Conservation (phyloP, 2,329 filamentous ascomycete genomes). For the Xylaria sp. region DNA sequence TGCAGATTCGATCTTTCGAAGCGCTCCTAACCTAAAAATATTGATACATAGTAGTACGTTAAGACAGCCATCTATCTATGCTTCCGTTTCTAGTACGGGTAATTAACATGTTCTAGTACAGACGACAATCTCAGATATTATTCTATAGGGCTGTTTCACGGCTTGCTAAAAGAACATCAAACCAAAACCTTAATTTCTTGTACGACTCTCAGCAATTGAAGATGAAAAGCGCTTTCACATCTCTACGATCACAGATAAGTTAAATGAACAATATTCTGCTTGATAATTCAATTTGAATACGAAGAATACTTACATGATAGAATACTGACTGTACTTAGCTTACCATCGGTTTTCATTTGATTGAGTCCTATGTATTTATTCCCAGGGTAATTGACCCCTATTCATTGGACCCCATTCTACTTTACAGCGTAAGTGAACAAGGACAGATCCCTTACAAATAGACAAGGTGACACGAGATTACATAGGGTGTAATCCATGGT, state of each 20-base stretch:
- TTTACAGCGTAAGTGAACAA: neutral
- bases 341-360: too few relatives aligned
- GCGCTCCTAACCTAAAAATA: neutral
- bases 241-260: neutral
- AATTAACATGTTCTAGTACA: too few relatives aligned
- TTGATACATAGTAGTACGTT: neutral
- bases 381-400: neutral
- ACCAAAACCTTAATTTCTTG: neutral
- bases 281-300: neutral
- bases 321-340: too few relatives aligned
- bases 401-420: neutral
- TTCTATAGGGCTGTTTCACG: neutral
- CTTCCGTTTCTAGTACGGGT: neutral
- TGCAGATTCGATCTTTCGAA: too few relatives aligned
- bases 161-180: neutral
- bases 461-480: too few relatives aligned
- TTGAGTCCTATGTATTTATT: too few relatives aligned
- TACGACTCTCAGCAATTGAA: neutral
- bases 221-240: neutral
- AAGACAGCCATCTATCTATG: neutral
- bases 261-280: neutral
- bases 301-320: neutral
- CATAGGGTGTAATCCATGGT: too few relatives aligned
- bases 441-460: neutral
- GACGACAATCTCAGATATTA: too few relatives aligned